phyloP scores from a whole-genome alignment of 305 asterid genomes.

The Coffea humblotiana region DNA sequence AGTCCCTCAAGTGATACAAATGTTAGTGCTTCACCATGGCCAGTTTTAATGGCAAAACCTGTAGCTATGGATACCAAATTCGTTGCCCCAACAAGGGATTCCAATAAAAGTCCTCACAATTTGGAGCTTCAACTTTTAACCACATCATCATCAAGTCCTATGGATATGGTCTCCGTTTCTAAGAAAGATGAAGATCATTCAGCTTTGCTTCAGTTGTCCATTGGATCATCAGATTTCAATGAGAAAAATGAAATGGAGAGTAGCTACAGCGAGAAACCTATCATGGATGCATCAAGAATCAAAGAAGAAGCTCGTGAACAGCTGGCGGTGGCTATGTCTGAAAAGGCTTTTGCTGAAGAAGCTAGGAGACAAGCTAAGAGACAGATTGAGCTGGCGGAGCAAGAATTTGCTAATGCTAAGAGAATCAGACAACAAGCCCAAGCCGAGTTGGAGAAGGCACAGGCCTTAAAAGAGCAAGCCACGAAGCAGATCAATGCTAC shows the following conservation, averaged over 20 bases:
- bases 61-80: constrained; percentile 13
- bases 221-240: constrained; percentile 37
- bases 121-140: constrained; percentile 42
- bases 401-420: constrained; percentile 38
- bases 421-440: constrained; percentile 46
- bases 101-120: constrained; percentile 18
- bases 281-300: constrained; percentile 14
- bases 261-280: constrained; percentile 13
- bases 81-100: neutral
- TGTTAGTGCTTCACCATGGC: constrained; percentile 36
- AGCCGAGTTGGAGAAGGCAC: constrained; percentile 35
- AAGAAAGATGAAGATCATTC: constrained; percentile 31
- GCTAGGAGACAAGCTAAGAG: constrained; percentile 39
- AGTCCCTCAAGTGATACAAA: constrained; percentile 45
- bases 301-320: constrained; percentile 30
- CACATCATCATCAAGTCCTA: constrained; percentile 14
- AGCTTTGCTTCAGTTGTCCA: constrained; percentile 37
- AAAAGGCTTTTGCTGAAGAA: constrained; percentile 39
- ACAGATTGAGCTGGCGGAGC: constrained; percentile 40
- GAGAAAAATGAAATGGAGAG: constrained; percentile 11
- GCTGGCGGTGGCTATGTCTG: constrained; percentile 30
- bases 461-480: constrained; percentile 35
- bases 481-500: constrained; percentile 36
- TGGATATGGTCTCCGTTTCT: constrained; percentile 23
- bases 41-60: constrained; percentile 20